A percentile compares a stretch with the other conserved stretches of the same genome.
Evolutionary conservation across 768 basidiomycete species (phyloP).

Genomic region (Myochromella boudieri): DNA sequence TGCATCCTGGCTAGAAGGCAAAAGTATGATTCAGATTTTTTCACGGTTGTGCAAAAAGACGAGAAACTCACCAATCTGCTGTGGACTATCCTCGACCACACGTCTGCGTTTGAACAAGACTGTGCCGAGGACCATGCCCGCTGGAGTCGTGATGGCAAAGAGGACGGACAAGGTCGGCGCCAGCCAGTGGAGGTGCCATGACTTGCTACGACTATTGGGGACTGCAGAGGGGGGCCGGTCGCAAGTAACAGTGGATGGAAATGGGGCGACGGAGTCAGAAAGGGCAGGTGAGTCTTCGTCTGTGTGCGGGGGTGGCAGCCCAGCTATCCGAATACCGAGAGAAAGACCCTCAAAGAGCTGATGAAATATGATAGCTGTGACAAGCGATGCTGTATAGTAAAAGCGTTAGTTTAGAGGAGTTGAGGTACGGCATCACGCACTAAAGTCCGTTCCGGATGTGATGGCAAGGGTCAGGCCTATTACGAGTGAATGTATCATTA

Average conservation of each 20-base stretch:
- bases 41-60: conserved; percentile 1
- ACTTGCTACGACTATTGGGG: conserved; percentile 1
- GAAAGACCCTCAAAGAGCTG: conserved; percentile 86
- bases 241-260: not conserved
- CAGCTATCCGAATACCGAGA: conserved; percentile 76
- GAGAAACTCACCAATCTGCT: conserved; percentile 16
- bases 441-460: conserved; percentile 66
- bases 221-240: not conserved
- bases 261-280: conserved; percentile 9
- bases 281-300: conserved; percentile 7
- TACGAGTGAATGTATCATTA: conserved; percentile 83
- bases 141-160: conserved; percentile 75
- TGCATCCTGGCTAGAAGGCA: conserved; percentile 40
- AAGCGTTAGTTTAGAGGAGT: not conserved
- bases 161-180: conserved; percentile 55
- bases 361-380: conserved; percentile 77
- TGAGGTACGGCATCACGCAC: conserved; percentile 37
- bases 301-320: conserved; percentile 46
- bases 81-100: conserved; percentile 23
- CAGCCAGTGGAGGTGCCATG: conserved; percentile 32
- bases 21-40: conserved; percentile 1
- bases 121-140: conserved; percentile 64
- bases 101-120: conserved; percentile 37
- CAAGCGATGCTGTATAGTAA: conserved; percentile 57
- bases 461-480: conserved; percentile 79